A percentile compares a stretch with the other conserved stretches of the same genome.
Conservation (phyloP, 331 rosid genomes). For the Quercus tomentella region DNA sequence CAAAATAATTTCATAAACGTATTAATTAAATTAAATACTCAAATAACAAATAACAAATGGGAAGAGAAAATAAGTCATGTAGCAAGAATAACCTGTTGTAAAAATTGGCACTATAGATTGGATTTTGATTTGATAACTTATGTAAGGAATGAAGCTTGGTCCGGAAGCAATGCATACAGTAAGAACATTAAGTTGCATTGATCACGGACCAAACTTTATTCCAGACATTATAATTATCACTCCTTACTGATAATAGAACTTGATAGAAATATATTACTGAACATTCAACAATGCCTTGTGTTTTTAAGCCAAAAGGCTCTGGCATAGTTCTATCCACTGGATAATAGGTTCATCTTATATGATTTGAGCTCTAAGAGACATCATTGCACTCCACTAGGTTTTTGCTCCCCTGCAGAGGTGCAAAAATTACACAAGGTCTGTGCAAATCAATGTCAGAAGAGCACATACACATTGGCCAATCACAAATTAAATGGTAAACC, state of each 20-base stretch:
- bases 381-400: too few species aligned
- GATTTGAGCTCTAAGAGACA: background rate
- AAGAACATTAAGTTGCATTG: background rate
- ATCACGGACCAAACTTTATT: slow-evolving; percentile 1
- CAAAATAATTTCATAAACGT: background rate
- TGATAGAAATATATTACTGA: background rate
- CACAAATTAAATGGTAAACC: background rate
- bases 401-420: background rate
- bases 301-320: background rate
- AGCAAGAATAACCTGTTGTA: background rate
- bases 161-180: background rate
- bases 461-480: background rate
- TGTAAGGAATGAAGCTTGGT: slow-evolving; percentile 2
- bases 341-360: background rate
- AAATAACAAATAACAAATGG: background rate
- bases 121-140: background rate
- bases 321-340: background rate
- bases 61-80: background rate
- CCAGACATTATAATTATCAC: background rate
- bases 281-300: background rate
- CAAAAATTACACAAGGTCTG: background rate
- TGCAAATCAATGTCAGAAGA: background rate
- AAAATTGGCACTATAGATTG: background rate
- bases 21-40: background rate
- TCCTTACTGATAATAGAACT: background rate